phyloP scores from a whole-genome alignment of 768 basidiomycete genomes.

The Auriscalpium microsporum region DNA sequence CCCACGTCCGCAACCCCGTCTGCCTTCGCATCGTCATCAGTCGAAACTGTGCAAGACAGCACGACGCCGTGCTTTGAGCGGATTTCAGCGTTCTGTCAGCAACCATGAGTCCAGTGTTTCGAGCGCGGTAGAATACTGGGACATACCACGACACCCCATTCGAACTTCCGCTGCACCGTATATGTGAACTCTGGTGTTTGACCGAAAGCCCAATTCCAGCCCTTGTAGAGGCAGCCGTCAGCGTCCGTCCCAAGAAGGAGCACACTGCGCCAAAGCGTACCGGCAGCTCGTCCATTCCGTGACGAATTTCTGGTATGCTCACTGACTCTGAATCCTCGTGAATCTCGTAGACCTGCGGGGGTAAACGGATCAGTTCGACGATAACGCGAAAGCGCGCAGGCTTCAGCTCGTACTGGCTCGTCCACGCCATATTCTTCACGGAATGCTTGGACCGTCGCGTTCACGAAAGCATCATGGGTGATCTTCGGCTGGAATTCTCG shows the following conservation, averaged over 20 bases:
- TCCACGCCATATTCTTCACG: conserved; percentile 41
- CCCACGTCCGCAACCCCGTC: conserved; percentile 20
- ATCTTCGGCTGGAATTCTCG: conserved; percentile 40
- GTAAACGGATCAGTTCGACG: background rate
- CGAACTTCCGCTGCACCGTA: conserved; percentile 29
- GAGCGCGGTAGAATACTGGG: conserved; percentile 1
- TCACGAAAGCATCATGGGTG: conserved; percentile 63
- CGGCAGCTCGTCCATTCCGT: conserved; percentile 66
- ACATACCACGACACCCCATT: conserved; percentile 34
- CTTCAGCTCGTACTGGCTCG: conserved; percentile 23
- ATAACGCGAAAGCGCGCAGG: background rate
- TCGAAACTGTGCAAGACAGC: conserved; percentile 30
- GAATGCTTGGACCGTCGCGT: conserved; percentile 65
- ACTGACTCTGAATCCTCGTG: conserved; percentile 38
- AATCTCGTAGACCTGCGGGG: conserved; percentile 23
- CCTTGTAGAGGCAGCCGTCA: conserved; percentile 33
- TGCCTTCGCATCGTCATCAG: conserved; percentile 9
- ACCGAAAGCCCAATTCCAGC: conserved; percentile 90
- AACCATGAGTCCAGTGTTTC: background rate
- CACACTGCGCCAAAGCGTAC: conserved; percentile 30
- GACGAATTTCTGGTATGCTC: conserved; percentile 49
- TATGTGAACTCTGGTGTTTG: conserved; percentile 92
- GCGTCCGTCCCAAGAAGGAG: background rate
- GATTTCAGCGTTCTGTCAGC: conserved; percentile 36
- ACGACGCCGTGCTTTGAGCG: conserved; percentile 62